Evolutionary conservation across 2,329 filamentous ascomycete species (phyloP).

Genomic region (Dactylellina parvicollis): DNA sequence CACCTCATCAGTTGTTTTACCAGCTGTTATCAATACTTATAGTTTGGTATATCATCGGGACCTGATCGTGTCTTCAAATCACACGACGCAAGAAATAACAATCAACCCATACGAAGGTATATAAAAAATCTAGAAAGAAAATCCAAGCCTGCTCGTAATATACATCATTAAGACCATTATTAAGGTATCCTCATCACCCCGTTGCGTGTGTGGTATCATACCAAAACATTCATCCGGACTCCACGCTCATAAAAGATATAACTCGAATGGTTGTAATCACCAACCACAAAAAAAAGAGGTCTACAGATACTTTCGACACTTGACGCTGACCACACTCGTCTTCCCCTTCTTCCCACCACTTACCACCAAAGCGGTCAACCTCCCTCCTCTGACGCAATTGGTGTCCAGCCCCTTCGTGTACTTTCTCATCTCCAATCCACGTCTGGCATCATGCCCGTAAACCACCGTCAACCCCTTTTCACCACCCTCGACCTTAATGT

Average conservation of each 20-base stretch:
- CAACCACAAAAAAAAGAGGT: neutral
- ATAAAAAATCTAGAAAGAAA: conserved; percentile 6
- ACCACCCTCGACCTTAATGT: neutral
- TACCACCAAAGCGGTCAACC: conserved; percentile 80
- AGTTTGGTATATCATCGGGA: too few species aligned
- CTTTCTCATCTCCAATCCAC: conserved; percentile 72
- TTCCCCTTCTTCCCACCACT: conserved; percentile 65
- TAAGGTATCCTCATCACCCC: conserved; percentile 19
- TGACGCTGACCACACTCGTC: conserved; percentile 54
- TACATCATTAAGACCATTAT: conserved; percentile 19
- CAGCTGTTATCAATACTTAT: too few species aligned
- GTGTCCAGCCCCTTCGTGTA: conserved; percentile 89
- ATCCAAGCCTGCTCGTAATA: neutral
- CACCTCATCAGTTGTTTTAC: too few species aligned
- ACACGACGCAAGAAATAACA: too few species aligned
- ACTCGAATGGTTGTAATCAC: neutral
- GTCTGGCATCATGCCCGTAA: conserved; percentile 85
- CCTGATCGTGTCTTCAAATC: too few species aligned
- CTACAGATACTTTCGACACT: conserved; percentile 53
- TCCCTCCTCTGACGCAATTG: conserved; percentile 78
- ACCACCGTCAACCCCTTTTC: conserved; percentile 73
- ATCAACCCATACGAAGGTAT: too few species aligned
- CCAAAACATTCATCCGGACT: conserved; percentile 22
- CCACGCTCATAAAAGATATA: conserved; percentile 26
- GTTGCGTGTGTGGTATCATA: neutral